Conservation (phyloP, 345 rosid genomes). For the Euphorbia peplus region DNA sequence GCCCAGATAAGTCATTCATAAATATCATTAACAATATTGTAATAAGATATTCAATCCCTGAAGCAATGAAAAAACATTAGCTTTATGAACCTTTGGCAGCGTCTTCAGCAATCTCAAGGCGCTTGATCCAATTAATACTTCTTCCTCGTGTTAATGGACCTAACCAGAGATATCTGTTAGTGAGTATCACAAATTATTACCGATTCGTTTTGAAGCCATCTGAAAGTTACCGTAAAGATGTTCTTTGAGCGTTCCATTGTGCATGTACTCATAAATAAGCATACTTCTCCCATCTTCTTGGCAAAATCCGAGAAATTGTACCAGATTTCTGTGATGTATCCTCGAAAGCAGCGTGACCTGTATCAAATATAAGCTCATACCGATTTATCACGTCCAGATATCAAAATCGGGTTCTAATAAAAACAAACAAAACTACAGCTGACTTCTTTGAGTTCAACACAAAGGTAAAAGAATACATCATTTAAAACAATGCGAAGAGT, state of each 20-base stretch:
- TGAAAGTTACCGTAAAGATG: slow-evolving; percentile 81
- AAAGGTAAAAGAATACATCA: not conserved
- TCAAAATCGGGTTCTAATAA: too few relatives aligned
- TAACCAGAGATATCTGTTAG: slow-evolving; percentile 15
- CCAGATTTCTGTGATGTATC: slow-evolving; percentile 96
- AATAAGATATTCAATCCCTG: not conserved
- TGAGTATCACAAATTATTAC: slow-evolving; percentile 12
- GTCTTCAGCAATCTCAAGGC: slow-evolving; percentile 97
- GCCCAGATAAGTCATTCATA: not conserved
- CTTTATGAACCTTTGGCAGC: slow-evolving; percentile 70
- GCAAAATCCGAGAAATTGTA: slow-evolving; percentile 96
- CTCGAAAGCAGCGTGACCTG: slow-evolving; percentile 95
- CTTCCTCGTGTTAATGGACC: slow-evolving; percentile 59
- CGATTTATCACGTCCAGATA: slow-evolving; percentile 20
- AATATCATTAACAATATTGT: not conserved
- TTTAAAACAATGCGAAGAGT: not conserved
- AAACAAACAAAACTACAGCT: not conserved
- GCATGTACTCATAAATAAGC: slow-evolving; percentile 97
- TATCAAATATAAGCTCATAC: slow-evolving; percentile 13
- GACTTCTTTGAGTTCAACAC: not conserved
- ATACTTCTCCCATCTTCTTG: slow-evolving; percentile 86
- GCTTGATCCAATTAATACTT: slow-evolving; percentile 80
- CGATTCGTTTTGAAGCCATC: slow-evolving; percentile 1
- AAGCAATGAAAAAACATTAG: not conserved
- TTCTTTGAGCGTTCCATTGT: slow-evolving; percentile 95